Evolutionary conservation across 108 stramenopile species (phyloP).

Genomic region (Skeletonema menzelii): DNA sequence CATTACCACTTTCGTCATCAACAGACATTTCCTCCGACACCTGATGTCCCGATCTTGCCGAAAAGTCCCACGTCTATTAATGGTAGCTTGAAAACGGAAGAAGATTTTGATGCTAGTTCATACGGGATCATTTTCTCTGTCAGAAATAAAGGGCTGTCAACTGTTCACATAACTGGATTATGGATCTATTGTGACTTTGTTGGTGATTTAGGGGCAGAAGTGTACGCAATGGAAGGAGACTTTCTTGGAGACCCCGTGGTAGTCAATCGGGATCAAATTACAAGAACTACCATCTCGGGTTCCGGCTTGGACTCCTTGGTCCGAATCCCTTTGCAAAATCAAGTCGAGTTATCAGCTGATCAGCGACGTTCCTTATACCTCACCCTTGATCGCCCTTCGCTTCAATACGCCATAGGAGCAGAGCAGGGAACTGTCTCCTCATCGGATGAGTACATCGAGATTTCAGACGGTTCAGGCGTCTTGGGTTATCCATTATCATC

Average conservation of each 20-base stretch:
- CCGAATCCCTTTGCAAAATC: not conserved
- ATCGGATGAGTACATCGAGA: conserved; percentile 6
- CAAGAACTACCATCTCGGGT: not conserved
- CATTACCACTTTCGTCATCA: not conserved
- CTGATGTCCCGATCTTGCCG: not conserved
- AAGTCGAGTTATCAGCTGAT: not conserved
- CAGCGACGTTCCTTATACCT: not conserved
- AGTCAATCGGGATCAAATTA: not conserved
- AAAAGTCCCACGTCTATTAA: not conserved
- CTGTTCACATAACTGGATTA: not conserved
- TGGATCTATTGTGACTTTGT: not conserved
- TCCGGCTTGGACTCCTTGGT: not conserved
- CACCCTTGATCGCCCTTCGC: not conserved
- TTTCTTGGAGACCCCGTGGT: not conserved
- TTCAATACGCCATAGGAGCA: not conserved
- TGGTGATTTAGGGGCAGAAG: not conserved
- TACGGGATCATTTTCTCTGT: conserved; percentile 1
- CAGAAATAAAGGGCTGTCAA: not conserved
- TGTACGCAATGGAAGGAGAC: not conserved
- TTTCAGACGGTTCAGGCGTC: conserved; percentile 4
- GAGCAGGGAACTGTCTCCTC: not conserved
- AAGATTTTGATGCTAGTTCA: conserved; percentile 4
- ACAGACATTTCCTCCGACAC: not conserved
- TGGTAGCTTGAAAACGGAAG: not conserved
- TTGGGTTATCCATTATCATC: not conserved